These are phyloP conservation scores for Meyerozyma guilliermondii DNA, from an alignment of 1,139 yeast genomes.

Conservation along the genomic window DNA sequence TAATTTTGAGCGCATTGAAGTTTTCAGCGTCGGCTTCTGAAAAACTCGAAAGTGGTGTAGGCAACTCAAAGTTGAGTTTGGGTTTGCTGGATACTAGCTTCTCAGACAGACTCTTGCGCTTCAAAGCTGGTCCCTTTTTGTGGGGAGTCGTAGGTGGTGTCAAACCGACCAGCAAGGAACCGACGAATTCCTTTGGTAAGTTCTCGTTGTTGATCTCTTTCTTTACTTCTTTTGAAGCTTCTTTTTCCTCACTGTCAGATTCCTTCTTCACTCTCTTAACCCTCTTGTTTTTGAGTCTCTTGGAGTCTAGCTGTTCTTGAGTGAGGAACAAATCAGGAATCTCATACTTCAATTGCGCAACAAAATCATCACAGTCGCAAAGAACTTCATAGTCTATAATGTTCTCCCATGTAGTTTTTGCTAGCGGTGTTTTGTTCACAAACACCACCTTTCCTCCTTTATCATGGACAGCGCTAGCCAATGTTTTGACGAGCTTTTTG, in stretches of 20 bases:
- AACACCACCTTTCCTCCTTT: constrained; percentile 59
- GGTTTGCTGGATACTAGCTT: background rate
- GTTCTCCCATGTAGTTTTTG: constrained; percentile 48
- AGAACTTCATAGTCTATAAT: constrained; percentile 68
- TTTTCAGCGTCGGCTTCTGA: constrained; percentile 6
- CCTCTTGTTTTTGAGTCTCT: constrained; percentile 25
- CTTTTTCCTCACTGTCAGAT: constrained; percentile 3
- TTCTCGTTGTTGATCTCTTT: constrained; percentile 1
- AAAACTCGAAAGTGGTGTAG: constrained; percentile 18
- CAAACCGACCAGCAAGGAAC: background rate
- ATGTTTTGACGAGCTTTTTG: constrained; percentile 54
- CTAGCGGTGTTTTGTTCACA: constrained; percentile 51
- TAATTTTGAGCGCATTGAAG: background rate
- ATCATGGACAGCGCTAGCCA: constrained; percentile 56
- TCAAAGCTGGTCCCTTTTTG: constrained; percentile 15
- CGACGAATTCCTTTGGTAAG: background rate
- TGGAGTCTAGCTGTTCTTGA: constrained; percentile 47
- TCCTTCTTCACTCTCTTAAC: constrained; percentile 7
- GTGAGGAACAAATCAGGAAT: constrained; percentile 56
- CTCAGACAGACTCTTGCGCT: constrained; percentile 3
- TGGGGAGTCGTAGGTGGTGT: constrained; percentile 33
- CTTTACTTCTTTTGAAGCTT: background rate
- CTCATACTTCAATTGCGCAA: constrained; percentile 43
- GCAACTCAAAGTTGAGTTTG: constrained; percentile 11
- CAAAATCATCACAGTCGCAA: constrained; percentile 81